These are phyloP conservation scores for Serendipita indica DNA, from an alignment of 768 basidiomycete species.

Conservation along the genomic window DNA sequence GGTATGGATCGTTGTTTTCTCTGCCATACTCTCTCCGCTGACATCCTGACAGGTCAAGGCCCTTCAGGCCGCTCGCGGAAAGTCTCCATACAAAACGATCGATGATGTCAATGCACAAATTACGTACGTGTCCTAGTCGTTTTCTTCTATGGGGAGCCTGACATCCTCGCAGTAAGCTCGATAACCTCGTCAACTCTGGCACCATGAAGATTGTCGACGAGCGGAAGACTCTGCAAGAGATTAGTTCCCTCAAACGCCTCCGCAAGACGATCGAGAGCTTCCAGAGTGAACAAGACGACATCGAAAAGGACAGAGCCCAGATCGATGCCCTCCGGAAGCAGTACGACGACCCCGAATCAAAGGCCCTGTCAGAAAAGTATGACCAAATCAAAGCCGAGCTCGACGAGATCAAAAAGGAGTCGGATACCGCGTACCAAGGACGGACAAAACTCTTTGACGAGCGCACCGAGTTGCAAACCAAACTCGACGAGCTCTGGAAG, in stretches of 20 bases:
- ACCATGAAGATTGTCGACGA: conserved; percentile 86
- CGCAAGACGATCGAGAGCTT: conserved; percentile 69
- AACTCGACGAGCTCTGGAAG: conserved; percentile 55
- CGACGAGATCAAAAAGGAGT: conserved; percentile 70
- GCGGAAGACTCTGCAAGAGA: conserved; percentile 87
- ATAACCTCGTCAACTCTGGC: conserved; percentile 86
- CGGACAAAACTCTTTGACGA: conserved; percentile 78
- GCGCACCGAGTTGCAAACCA: conserved; percentile 53
- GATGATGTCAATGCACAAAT: conserved; percentile 80
- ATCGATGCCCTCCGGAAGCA: conserved; percentile 70
- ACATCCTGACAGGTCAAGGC: conserved; percentile 55
- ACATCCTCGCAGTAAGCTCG: conserved; percentile 42
- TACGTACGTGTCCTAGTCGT: conserved; percentile 38
- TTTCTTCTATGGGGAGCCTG: neutral
- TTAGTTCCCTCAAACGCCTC: conserved; percentile 52
- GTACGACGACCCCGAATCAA: conserved; percentile 81
- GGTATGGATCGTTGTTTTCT: conserved; percentile 27
- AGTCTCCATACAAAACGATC: conserved; percentile 63
- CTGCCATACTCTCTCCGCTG: conserved; percentile 9
- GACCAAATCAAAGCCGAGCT: conserved; percentile 73
- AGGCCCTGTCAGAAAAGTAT: conserved; percentile 66
- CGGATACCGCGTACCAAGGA: conserved; percentile 68
- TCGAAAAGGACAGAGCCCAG: conserved; percentile 59
- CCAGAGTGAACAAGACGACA: conserved; percentile 60
- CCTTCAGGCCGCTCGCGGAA: conserved; percentile 64